Base-by-base conservation (phyloP, 805 yeast species). In the Isabelozyma pseudorhagii region DNA sequence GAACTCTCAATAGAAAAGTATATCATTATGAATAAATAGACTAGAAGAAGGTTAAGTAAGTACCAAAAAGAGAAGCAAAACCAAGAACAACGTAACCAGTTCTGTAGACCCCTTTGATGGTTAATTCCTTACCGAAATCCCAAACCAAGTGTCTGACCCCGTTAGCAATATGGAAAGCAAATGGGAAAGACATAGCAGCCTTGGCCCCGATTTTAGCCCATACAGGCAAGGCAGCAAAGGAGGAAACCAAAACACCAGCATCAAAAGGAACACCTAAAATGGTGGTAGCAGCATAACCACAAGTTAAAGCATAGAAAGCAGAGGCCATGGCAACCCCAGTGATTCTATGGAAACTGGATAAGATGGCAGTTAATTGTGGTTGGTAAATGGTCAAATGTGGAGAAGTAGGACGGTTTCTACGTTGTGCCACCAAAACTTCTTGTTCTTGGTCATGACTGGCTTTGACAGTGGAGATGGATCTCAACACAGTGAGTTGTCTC, bases 141-240 rank as follows among this genome's bases (percentile, higher is more conserved):
- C 99, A 94, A 49, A 89, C 64, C 70, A 93, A 75, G 69, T 94
- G 99, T 81, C 99, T 89, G 55, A 93, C 52, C 61, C 98, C 97
- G 68, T 92, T 90, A 67, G 78, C 82, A 44, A 80, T 62, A 72
- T 94, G 99, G 86, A 82, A 91, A 29, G 87, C 87, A 70, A 94
- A 90, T 57, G 97, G 92, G 75, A 81, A 81, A 8, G 94, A 83
- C 63, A 85, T 81, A 40, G 81, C 63, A 46, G 85, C 83, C 77
- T 94, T 94, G 50, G 82, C 72, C 21, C 77, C 74, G 50, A 80
- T 58, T 71, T 91, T 87, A 40, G 79, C 74, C 48, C 75, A 77
- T 15, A 80, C 64, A 41, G 97, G 94, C 54, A 87, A 75, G 17
- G 83, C 77, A 38, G 85, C 84, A 60, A 82, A 79, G 5, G 79